A percentile compares a stretch with the other conserved stretches of the same genome.
Conservation (phyloP, 805 yeast genomes). For the Metschnikowia noctiluminum region DNA sequence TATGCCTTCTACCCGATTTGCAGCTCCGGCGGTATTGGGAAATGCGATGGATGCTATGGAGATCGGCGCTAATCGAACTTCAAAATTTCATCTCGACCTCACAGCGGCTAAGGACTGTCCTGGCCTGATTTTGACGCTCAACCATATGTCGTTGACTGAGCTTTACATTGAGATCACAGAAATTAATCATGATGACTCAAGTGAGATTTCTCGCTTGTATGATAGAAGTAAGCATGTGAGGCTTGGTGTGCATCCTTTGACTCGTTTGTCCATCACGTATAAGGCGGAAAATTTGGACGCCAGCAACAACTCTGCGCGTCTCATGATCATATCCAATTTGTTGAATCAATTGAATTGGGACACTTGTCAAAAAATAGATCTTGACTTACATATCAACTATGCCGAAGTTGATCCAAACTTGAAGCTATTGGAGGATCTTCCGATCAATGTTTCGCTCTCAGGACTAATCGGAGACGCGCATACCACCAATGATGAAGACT, state of each 20-base stretch:
- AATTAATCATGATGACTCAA: neutral
- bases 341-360: constrained; percentile 16
- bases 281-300: constrained; percentile 10
- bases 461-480: constrained; percentile 4
- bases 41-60: constrained; percentile 8
- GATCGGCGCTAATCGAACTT: neutral
- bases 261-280: constrained; percentile 11
- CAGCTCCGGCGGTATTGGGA: neutral
- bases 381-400: constrained; percentile 13
- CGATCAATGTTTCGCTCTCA: constrained; percentile 8
- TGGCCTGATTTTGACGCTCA: constrained; percentile 3
- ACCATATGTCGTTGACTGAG: constrained; percentile 5
- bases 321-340: constrained; percentile 11
- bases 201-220: constrained; percentile 9
- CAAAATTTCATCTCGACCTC: constrained; percentile 3
- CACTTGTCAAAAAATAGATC: constrained; percentile 6
- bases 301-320: constrained; percentile 12
- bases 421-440: constrained; percentile 15
- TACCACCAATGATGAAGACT: neutral
- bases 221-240: constrained; percentile 5
- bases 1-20: constrained; percentile 7
- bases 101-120: constrained; percentile 3
- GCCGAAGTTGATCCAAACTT: constrained; percentile 11
- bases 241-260: constrained; percentile 6
- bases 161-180: constrained; percentile 14